Evolutionary conservation across 805 yeast species (phyloP), one percentile per base, ranked within the genome.

Genomic region (Wickerhamomyces chaumierensis): DNA sequence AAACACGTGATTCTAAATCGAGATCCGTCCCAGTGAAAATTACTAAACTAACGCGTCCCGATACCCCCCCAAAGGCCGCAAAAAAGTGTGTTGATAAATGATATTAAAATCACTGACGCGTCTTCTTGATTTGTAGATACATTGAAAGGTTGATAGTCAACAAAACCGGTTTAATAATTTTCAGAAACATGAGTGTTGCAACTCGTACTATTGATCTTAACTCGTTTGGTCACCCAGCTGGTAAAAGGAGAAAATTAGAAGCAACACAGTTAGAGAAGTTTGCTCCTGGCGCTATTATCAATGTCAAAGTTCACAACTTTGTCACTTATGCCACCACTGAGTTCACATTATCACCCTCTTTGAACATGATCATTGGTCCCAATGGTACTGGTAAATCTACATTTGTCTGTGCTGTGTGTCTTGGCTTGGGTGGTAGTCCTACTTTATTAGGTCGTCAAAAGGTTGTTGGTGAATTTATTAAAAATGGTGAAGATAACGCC

Each of bases 321-420:
- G 82, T 84, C 53, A 81, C 88, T 0, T 82, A 81, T 55, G 51
- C 75, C 1, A 59, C 70, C 35, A 76, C 83, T 0, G 87, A 80
- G 56, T 86, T 85, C 57, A 66, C 68, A 31, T 69, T 90, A 40
- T 81, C 90, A 0, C 96, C 96, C 0, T 67, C 79, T 2, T 66
- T 92, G 53, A 92, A 92, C 54, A 75, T 92, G 79, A 82, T 92
- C 41, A 81, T 92, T 38, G 98, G 96, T 0, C 96, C 96, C 12
- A 92, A 92, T 56, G 99, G 99, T 28, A 75, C 95, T 0, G 98
- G 98, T 6, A 92, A 92, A 52, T 79, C 92, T 31, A 86, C 97
- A 0, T 74, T 92, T 50, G 88, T 92, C 4, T 84, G 96, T 43
- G 97, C 96, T 0, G 74, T 90, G 1, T 90, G 95, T 53, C 65